These are phyloP conservation scores for Boeremia lycopersici DNA, from an alignment of 2,329 filamentous ascomycete genomes.

Conservation along the genomic window DNA sequence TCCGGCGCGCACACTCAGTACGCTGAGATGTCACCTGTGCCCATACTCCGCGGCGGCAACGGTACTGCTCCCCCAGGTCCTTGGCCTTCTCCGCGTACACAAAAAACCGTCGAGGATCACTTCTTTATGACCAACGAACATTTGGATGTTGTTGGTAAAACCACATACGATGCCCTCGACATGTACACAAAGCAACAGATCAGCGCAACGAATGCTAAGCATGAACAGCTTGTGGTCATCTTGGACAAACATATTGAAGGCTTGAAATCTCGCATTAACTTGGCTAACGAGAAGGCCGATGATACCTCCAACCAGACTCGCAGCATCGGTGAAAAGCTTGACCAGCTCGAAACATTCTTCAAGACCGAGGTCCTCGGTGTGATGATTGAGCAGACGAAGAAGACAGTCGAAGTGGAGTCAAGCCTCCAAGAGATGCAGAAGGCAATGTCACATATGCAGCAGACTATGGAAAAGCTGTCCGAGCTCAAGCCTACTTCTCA, in stretches of 20 bases:
- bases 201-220: slow-evolving; percentile 18
- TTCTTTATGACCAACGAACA: slow-evolving; percentile 47
- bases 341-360: slow-evolving; percentile 34
- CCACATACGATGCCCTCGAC: slow-evolving; percentile 33
- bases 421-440: slow-evolving; percentile 37
- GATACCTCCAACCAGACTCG: slow-evolving; percentile 24
- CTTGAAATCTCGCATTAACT: slow-evolving; percentile 33
- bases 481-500: slow-evolving; percentile 13
- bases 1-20: neutral
- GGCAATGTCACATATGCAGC: slow-evolving; percentile 31
- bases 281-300: slow-evolving; percentile 31
- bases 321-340: slow-evolving; percentile 32
- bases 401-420: slow-evolving; percentile 29
- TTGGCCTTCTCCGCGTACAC: slow-evolving; percentile 8
- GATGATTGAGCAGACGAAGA: slow-evolving; percentile 33
- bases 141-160: slow-evolving; percentile 41
- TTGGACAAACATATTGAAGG: slow-evolving; percentile 34
- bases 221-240: slow-evolving; percentile 24
- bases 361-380: slow-evolving; percentile 33
- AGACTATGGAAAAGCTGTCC: slow-evolving; percentile 24
- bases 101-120: slow-evolving; percentile 33
- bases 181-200: slow-evolving; percentile 21
- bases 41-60: neutral
- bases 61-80: neutral
- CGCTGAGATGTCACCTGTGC: slow-evolving; percentile 10